Percentiles rank a stretch among this genome's conserved stretches.
Evolutionary conservation across 768 basidiomycete genomes (phyloP).

Genomic region (Pulveroboletus sp.): DNA sequence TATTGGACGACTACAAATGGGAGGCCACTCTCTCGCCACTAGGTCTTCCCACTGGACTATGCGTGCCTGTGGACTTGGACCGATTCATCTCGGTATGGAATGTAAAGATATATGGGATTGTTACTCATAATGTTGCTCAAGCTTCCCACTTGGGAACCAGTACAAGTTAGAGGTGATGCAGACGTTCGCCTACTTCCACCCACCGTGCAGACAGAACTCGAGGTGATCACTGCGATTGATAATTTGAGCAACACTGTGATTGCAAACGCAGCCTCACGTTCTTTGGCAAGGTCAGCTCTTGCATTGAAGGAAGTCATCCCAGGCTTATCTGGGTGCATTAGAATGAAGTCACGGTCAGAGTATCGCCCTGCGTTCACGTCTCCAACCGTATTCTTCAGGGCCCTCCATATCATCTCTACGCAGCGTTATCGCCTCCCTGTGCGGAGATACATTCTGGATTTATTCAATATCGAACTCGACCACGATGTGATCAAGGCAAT

Average conservation of each 20-base stretch:
- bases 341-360: conserved; percentile 74
- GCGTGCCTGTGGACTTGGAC: conserved; percentile 80
- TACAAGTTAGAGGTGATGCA: conserved; percentile 28
- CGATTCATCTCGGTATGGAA: conserved; percentile 70
- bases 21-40: conserved; percentile 84
- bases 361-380: conserved; percentile 76
- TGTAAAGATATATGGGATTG: background rate
- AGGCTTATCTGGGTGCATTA: conserved; percentile 24
- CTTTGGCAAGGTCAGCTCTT: conserved; percentile 66
- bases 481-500: conserved; percentile 53
- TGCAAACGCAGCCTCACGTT: conserved; percentile 89
- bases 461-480: conserved; percentile 83
- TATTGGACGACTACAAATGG: conserved; percentile 91
- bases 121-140: conserved; percentile 27
- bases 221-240: conserved; percentile 84
- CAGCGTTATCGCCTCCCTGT: conserved; percentile 90
- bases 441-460: conserved; percentile 85
- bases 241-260: conserved; percentile 95
- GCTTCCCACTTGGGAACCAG: conserved; percentile 66
- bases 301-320: background rate
- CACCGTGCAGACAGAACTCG: conserved; percentile 64
- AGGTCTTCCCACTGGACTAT: conserved; percentile 84
- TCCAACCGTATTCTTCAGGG: conserved; percentile 75
- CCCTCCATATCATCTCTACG: conserved; percentile 80
- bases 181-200: conserved; percentile 58